These are phyloP conservation scores for Scedosporium aurantiacum DNA, from an alignment of 2,329 filamentous ascomycete species.

Conservation along the genomic window DNA sequence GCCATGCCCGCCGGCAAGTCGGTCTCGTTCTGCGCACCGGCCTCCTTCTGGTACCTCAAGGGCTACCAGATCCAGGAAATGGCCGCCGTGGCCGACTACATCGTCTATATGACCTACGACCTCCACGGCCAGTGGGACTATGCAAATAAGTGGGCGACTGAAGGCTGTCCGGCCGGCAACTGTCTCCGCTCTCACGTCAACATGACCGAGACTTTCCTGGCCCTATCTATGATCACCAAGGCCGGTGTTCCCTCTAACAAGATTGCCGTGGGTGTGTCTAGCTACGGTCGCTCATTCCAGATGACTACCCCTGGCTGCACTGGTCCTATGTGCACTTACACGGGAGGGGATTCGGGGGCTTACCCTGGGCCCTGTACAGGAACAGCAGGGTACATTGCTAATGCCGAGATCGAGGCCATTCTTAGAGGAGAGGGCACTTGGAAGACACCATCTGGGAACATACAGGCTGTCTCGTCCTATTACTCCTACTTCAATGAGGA, in stretches of 20 bases:
- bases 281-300: slow-evolving; percentile 22
- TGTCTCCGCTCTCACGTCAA: slow-evolving; percentile 25
- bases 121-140: slow-evolving; percentile 21
- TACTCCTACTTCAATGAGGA: neutral
- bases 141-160: slow-evolving; percentile 20
- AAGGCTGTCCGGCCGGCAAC: slow-evolving; percentile 19
- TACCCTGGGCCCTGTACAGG: slow-evolving; percentile 17
- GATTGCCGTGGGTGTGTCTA: slow-evolving; percentile 19
- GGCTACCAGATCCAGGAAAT: no score
- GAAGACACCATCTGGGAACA: no score
- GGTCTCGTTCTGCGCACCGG: no score
- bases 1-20: no score
- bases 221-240: slow-evolving; percentile 17
- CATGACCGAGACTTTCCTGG: slow-evolving; percentile 20
- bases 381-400: slow-evolving; percentile 18
- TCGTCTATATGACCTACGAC: no score
- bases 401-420: neutral
- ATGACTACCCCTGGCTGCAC: slow-evolving; percentile 19
- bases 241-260: slow-evolving; percentile 20
- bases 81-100: no score
- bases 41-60: no score
- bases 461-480: no score
- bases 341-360: slow-evolving; percentile 14
- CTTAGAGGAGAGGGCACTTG: no score
- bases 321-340: slow-evolving; percentile 15